Base-by-base conservation (phyloP, 2,329 filamentous ascomycete species). In the Aspergillus unguis region DNA sequence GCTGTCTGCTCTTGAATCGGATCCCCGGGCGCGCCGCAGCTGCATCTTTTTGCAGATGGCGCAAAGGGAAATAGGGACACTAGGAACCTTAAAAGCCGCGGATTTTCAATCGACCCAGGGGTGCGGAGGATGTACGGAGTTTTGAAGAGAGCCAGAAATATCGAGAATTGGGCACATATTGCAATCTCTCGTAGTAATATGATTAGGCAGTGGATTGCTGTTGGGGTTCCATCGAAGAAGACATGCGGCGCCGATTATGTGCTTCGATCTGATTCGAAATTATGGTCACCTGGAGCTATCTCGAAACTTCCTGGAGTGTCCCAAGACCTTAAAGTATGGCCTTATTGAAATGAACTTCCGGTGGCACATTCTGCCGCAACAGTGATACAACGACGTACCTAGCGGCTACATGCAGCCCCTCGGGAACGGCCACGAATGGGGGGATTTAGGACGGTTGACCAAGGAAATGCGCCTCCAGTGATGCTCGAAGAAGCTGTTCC, bases 351-450 rank as follows among this genome's bases (percentile, higher is more conserved):
- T 26, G 29, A 31, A 41, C 28, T 9, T 43, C 48, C 10, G 26
- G 48, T 50, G 35, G 8, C 36, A 46, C 49, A 42, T 44, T 48
- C 50, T 48, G 35, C 42, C 41, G 43, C 29, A 44, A 50, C n/a
- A 38, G 59, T 62, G 42, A 54, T 54, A 62, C 59, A 57, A 61
- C 59, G 59, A 62, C 59, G 58, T 57, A 60, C 54, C 42, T 48
- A 55, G 55, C 60, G 59, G 59, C 56, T 62, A 58, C 51, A 23
- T 59, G 56, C 60, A 62, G 55, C 26, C 51, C 48, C 42, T 54
- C 58, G 56, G 58, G 59, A 50, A 40, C 36, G 44, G 52, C 54
- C 54, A 56, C 54, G 52, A 59, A 56, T 58, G 44, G 58, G 57
- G 52, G 50, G 57, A 56, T 59, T 59, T 48, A 32, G 23, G 40